Evolutionary conservation across 169 alveolate species (phyloP).

Genomic region (Hepatocystis sp.): DNA sequence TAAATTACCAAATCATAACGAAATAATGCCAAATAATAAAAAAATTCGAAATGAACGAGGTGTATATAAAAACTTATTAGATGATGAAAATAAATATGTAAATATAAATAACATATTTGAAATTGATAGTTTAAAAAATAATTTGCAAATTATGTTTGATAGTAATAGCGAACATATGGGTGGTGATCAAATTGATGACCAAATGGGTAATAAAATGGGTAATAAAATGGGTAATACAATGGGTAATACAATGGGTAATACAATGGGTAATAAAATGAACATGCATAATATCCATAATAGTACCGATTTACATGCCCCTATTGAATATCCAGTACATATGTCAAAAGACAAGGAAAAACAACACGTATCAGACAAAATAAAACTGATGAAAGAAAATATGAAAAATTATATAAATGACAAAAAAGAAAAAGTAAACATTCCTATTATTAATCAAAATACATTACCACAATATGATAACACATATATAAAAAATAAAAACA

Average conservation of each 20-base stretch:
- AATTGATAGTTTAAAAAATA: slow-evolving; percentile 39
- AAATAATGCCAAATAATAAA: too few species aligned
- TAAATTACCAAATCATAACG: too few species aligned
- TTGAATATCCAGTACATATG: too few species aligned
- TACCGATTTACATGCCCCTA: too few species aligned
- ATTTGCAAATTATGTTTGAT: slow-evolving; percentile 31
- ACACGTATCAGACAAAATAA: slow-evolving; percentile 22
- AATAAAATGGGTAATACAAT: not conserved
- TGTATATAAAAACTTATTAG: not conserved
- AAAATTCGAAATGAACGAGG: too few species aligned
- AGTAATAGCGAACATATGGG: not conserved
- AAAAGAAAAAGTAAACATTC: slow-evolving; percentile 5
- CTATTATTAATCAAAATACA: too few species aligned
- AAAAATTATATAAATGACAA: slow-evolving; percentile 23
- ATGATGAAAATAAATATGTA: slow-evolving; percentile 40
- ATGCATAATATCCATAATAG: not conserved
- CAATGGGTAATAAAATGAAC: not conserved
- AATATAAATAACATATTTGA: slow-evolving; percentile 57
- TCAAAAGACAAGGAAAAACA: slow-evolving; percentile 15
- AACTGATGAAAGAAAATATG: slow-evolving; percentile 8
- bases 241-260: not conserved
- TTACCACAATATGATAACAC: not conserved
- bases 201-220: not conserved
- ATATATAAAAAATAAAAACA: not conserved
- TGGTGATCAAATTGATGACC: not conserved